Evolutionary conservation across 108 stramenopile genomes (phyloP).

Genomic region (Parmales sp.): DNA sequence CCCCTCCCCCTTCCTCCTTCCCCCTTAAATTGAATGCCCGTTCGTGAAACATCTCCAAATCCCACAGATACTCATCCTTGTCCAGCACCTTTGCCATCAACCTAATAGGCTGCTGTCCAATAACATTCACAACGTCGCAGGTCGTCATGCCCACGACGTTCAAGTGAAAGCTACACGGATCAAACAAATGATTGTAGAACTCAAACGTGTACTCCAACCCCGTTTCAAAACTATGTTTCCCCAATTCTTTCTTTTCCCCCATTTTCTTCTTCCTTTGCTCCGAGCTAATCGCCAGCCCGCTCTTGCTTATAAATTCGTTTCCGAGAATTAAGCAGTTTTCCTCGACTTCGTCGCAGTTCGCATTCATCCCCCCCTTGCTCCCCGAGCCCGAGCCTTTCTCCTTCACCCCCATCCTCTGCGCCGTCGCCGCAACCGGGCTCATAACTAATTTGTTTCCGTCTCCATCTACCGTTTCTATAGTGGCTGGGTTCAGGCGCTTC

Average conservation of each 20-base stretch:
- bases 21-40: too few relatives aligned
- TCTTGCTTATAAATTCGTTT: not conserved
- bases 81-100: not conserved
- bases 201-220: not conserved
- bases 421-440: not conserved
- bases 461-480: not conserved
- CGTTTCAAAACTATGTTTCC: not conserved
- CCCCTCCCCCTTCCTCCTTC: too few relatives aligned
- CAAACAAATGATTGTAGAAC: conserved; percentile 5
- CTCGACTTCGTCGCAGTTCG: not conserved
- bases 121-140: not conserved
- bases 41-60: not conserved
- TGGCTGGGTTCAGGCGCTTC: conserved; percentile 3
- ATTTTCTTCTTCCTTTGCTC: conserved; percentile 3
- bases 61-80: not conserved
- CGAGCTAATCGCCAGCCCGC: not conserved
- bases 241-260: not conserved
- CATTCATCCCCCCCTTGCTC: not conserved
- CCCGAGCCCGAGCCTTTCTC: not conserved
- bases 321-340: not conserved
- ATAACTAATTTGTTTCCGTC: conserved; percentile 1
- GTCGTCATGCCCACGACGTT: conserved; percentile 4
- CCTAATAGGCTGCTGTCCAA: conserved; percentile 1
- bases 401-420: conserved; percentile 5
- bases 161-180: not conserved